Evolutionary conservation across 257 asterid genomes (phyloP).

Genomic region (Scutellaria galericulata): DNA sequence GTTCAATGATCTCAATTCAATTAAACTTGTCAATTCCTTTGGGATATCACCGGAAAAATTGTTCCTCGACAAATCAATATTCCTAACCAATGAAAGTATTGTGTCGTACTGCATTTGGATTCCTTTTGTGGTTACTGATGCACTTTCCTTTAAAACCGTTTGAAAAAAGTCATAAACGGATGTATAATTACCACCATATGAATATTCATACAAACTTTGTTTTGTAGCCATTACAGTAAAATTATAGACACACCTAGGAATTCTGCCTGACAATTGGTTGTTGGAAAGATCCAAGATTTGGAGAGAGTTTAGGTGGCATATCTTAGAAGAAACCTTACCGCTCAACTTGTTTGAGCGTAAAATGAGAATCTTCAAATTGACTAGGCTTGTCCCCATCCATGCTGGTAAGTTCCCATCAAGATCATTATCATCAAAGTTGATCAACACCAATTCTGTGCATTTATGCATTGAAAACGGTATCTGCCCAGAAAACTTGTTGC

Average conservation of each 20-base stretch:
- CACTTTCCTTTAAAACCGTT: conserved; percentile 26
- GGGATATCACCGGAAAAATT: too few relatives aligned
- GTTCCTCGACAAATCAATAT: too few relatives aligned
- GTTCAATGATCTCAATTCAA: too few relatives aligned
- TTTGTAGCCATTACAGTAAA: conserved; percentile 11
- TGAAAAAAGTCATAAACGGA: too few relatives aligned
- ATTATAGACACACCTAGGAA: conserved; percentile 15
- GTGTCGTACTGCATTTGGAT: too few relatives aligned
- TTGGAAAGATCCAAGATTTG: conserved; percentile 41
- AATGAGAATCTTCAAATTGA: conserved; percentile 17
- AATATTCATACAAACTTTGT: too few relatives aligned
- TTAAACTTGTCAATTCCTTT: too few relatives aligned
- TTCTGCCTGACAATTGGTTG: conserved; percentile 32
- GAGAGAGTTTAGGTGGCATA: conserved; percentile 35
- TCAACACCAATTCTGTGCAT: conserved; percentile 31
- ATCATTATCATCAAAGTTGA: conserved; percentile 37
- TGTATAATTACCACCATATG: conserved; percentile 23
- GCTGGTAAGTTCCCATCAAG: conserved; percentile 34
- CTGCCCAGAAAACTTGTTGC: conserved; percentile 37
- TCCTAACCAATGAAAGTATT: too few relatives aligned
- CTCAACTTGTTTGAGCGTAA: conserved; percentile 37
- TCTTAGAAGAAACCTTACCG: conserved; percentile 33
- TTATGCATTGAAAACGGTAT: conserved; percentile 41
- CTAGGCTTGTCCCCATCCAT: conserved; percentile 39
- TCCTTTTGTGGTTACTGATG: too few relatives aligned